Percentiles rank a stretch among this genome's conserved stretches.
phyloP scores from a whole-genome alignment of 2,329 filamentous ascomycete species.

The Eutypella sp. region DNA sequence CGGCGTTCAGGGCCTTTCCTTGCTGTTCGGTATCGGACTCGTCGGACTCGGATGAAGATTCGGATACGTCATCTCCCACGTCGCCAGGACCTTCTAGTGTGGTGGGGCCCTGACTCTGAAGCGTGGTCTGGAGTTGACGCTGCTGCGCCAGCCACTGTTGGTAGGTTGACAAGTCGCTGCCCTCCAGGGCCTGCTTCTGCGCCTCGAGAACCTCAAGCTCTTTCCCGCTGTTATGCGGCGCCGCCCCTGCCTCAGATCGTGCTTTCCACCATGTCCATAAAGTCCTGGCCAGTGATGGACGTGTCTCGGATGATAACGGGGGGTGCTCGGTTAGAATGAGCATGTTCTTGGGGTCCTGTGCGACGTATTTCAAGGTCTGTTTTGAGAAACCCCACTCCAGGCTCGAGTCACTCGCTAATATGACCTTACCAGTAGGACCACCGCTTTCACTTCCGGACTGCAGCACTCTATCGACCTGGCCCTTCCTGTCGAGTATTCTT shows the following conservation, averaged over 20 bases:
- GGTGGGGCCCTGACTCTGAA: slow-evolving; percentile 64
- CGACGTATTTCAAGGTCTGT: slow-evolving; percentile 69
- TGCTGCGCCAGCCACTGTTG: slow-evolving; percentile 91
- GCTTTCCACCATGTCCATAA: slow-evolving; percentile 80
- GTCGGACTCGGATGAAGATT: slow-evolving; percentile 80
- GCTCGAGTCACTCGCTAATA: slow-evolving; percentile 84
- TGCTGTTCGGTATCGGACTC: slow-evolving; percentile 88
- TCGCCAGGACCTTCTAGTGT: slow-evolving; percentile 66
- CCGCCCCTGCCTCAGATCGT: slow-evolving; percentile 43
- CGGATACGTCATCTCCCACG: slow-evolving; percentile 77
- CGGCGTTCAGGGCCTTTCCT: slow-evolving; percentile 85
- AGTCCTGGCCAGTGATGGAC: slow-evolving; percentile 61
- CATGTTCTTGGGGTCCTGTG: slow-evolving; percentile 72
- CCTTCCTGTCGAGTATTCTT: slow-evolving; percentile 74
- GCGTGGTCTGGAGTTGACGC: slow-evolving; percentile 76
- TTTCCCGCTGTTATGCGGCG: slow-evolving; percentile 52
- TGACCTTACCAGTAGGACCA: slow-evolving; percentile 59
- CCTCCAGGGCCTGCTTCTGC: slow-evolving; percentile 61
- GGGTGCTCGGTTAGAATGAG: slow-evolving; percentile 80
- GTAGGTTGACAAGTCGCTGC: slow-evolving; percentile 74
- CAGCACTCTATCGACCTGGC: slow-evolving; percentile 69
- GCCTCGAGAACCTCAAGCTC: slow-evolving; percentile 58
- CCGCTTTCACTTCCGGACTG: slow-evolving; percentile 40
- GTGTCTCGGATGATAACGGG: slow-evolving; percentile 35
- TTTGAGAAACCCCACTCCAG: slow-evolving; percentile 95